Evolutionary conservation across 495 filamentous ascomycete species (phyloP), one percentile per base, ranked within the genome.

Genomic region (Lasiosphaeris hirsuta): DNA sequence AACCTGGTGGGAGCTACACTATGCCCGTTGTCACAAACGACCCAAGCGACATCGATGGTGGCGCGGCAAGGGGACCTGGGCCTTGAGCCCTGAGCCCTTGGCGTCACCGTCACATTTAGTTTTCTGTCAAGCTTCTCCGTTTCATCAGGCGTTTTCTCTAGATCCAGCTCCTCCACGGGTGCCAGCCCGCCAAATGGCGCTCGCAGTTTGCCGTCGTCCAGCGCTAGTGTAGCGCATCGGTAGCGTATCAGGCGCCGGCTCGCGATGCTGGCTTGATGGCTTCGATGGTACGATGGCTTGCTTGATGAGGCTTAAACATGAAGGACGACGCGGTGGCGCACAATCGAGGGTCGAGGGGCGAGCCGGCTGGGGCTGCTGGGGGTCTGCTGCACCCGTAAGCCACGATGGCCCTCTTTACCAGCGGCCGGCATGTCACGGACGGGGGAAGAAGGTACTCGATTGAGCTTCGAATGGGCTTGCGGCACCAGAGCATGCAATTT

Each of bases 401-500:
- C 18, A 23, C 17, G 43, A 10, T 44, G 42, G 15, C 23, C 40
- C 30, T 19, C 42, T 18, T 40, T 45, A 19, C 23, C 57, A 48
- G 40, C 38, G 30, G 43, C 43, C 57, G 30, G 57, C 57, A 55
- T 50, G 51, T 51, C 57, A 15, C 36, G 23, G n/a, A 19, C 17
- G 11, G 14, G 45, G 34, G 41, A 23, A 40, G 33, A 47, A 33
- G 40, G 11, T 36, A 15, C 23, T 17, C 18, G 42, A 54, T 43
- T 35, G 57, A 13, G 44, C 45, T 23, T n/a, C 14, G 38, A 42
- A 49, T 51, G 58, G 44, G 44, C 17, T 7, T 14, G 33, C 14
- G 46, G 42, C 11, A 34, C 53, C 33, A 40, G 38, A 46, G 46
- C 9, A 39, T 40, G 58, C 36, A 59, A 65, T 65, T 59, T 63